Evolutionary conservation across 805 yeast species (phyloP), one percentile per base, ranked within the genome.

Genomic region (Sporopachydermia lactativora): DNA sequence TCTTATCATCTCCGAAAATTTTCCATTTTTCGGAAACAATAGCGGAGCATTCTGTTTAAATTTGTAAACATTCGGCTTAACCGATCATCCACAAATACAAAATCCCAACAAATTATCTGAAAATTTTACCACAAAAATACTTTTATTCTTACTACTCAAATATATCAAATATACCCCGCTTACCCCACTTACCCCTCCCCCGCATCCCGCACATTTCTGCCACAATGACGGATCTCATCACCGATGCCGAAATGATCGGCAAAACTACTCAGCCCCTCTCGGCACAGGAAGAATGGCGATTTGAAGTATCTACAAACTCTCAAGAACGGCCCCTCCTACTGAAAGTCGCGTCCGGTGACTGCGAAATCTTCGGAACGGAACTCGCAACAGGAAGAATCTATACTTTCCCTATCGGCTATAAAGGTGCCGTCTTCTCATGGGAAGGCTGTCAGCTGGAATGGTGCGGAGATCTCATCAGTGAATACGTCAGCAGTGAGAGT

Each of bases 281-380:
- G n/a, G 31, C 13, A 24, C 13, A 24, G 31, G 31, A 24, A n/a
- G 94, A 84, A 59, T 81, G 94, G 92, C 63, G 94, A 41, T 69
- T 81, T 46, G 92, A 82, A 52, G 72, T 81, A 3, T 75, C 70
- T 0, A 65, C 34, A 64, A 62, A n/a, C 52, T 81, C 37, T 72
- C 64, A 48, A 65, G 77, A 35, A 34, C 52, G 39, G 15, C 5
- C 5, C 5, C 18, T 19, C 28, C 14, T 41, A 19, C 37, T 39
- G 2, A 17, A 52, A 49, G 65, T 79, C 6, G 43, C 59, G 2
- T 61, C 64, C 2, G 99, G 98, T 3, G 68, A 77, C 2, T 95
- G 84, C 2, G 98, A 92, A 60, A 71, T 86, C 5, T 84, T 81
- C 58, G 99, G 98, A 17, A 84, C 96, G 2, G 99, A 92, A 55